These are phyloP conservation scores for Adiantum capillusveneris DNA, from an alignment of 75 land plant species.

Conservation along the genomic window DNA sequence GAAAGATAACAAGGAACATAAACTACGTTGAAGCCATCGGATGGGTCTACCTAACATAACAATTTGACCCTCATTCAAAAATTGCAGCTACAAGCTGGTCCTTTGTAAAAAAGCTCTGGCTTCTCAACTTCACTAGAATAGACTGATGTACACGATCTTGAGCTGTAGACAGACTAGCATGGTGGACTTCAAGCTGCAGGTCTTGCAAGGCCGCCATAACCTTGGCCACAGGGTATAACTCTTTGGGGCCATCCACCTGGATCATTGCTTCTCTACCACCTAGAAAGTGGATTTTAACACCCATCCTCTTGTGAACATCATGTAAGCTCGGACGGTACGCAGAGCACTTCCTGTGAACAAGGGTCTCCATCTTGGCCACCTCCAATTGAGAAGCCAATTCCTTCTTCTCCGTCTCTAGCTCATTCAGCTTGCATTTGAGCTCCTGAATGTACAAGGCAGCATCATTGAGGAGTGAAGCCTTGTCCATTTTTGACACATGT, in stretches of 20 bases:
- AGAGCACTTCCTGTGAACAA: not conserved
- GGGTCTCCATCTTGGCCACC: not conserved
- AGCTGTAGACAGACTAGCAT: constrained; percentile 45
- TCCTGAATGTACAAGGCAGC: constrained; percentile 83
- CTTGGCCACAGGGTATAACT: constrained; percentile 31
- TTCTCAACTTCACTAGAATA: constrained; percentile 44
- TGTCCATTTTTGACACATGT: constrained; percentile 98
- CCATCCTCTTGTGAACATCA: not conserved
- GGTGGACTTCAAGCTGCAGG: constrained; percentile 31
- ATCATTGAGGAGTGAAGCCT: constrained; percentile 87
- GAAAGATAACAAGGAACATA: too few relatives aligned
- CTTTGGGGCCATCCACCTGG: constrained; percentile 27
- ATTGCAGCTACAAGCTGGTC: constrained; percentile 16
- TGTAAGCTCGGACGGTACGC: not conserved
- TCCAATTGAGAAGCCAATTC: constrained; percentile 28
- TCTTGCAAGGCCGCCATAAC: constrained; percentile 46
- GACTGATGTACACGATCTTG: constrained; percentile 43
- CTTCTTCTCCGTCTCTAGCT: constrained; percentile 31
- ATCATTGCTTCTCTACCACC: constrained; percentile 53
- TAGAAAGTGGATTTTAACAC: constrained; percentile 8
- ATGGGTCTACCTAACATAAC: too few relatives aligned
- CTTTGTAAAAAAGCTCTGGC: constrained; percentile 38
- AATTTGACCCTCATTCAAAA: too few relatives aligned
- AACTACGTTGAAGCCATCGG: too few relatives aligned
- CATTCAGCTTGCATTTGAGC: constrained; percentile 53